Evolutionary conservation across 73 alveolate species (phyloP), one percentile per base, ranked within the genome.

Genomic region (Urostyla sp.): DNA sequence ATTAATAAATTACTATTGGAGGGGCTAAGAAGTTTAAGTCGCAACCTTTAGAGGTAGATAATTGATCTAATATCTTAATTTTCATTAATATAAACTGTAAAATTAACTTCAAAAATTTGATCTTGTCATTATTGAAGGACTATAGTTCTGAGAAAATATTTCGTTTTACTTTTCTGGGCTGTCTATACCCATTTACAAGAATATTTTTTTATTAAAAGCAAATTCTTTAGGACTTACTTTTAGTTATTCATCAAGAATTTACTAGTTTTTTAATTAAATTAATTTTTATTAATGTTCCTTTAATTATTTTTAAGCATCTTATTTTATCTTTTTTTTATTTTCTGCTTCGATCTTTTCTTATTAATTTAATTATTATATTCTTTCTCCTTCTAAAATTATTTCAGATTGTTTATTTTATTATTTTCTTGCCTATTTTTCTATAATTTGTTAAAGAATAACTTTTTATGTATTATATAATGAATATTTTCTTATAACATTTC

Each of bases 11-110:
- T 10, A 31, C 27, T 7, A 21, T 69, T 6, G 44, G 52, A 1
- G 83, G 83, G 11, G 13, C 27, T 13, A 69, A 69, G 69, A 69
- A 32, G 49, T 0, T 69, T 27, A 69, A 49, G 49, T 69, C 83
- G 27, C 72, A 69, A n/a, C 83, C 83, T 15, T n/a, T 69, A 5
- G 23, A 23, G 7, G 31, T 34, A 58, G 56, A 3, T 27, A 35
- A 31, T 35, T 58, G 54, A 58, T 58, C 23, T 35, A 18, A 55
- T 27, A 10, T 23, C 31, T 27, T 21, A 55, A 20, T 55, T 10
- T 16, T 27, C 31, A 31, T 50, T n/a, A 50, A 10, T 40, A 11
- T 40, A 11, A 40, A 40, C 15, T 40, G 10, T 11, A 11, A 35
- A 7, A 13, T n/a, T 10, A 35, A 31, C 8, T 18, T 8, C 37